Evolutionary conservation across 345 rosid genomes (phyloP).

Genomic region (Odontarrhena argentea): DNA sequence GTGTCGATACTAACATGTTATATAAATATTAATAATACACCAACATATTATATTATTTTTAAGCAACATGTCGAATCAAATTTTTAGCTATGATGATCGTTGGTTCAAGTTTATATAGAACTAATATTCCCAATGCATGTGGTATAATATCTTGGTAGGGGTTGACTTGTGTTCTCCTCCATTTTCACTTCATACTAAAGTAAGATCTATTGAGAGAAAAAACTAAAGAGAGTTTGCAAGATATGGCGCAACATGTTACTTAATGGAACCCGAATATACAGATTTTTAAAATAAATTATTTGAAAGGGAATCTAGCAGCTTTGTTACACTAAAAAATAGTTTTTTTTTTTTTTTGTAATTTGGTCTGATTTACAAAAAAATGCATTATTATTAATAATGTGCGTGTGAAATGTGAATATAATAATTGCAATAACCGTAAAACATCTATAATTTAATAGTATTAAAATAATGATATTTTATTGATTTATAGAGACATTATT

Average conservation of each 20-base stretch:
- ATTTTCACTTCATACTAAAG: conserved; percentile 9
- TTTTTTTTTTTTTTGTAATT: not conserved
- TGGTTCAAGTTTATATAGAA: not conserved
- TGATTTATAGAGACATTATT: too few relatives aligned
- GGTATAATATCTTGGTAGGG: conserved; percentile 9
- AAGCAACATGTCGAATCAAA: conserved; percentile 6
- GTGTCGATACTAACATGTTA: conserved; percentile 14
- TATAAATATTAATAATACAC: not conserved
- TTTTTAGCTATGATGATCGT: not conserved
- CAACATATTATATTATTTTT: not conserved
- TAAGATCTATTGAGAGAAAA: conserved; percentile 18
- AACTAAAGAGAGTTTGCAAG: conserved; percentile 6
- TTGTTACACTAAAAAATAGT: conserved; percentile 18
- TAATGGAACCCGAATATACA: conserved; percentile 30
- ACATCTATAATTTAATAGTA: too few relatives aligned
- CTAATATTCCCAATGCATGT: not conserved
- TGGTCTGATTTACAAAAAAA: not conserved
- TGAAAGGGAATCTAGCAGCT: conserved; percentile 28
- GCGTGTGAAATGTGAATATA: too few relatives aligned
- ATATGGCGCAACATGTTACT: conserved; percentile 33
- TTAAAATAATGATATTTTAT: too few relatives aligned
- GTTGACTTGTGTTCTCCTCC: conserved; percentile 8
- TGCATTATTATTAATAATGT: too few relatives aligned
- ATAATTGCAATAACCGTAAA: too few relatives aligned
- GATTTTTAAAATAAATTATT: not conserved